Base-by-base conservation (phyloP, 345 rosid genomes). In the Pistacia atlantica region DNA sequence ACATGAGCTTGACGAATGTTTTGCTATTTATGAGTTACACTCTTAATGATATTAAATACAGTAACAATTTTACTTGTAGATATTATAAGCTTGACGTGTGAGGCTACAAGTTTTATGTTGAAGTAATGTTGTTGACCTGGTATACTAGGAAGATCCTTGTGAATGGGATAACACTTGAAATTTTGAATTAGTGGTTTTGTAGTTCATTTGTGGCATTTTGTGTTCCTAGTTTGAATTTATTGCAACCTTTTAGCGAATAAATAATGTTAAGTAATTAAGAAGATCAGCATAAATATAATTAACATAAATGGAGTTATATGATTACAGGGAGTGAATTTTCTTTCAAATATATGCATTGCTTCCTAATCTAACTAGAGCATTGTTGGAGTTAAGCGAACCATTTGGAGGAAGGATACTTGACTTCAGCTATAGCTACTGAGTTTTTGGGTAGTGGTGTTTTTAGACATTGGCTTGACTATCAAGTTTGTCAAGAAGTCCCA, bases 321-420 rank as follows among this genome's bases (percentile, higher is more conserved):
- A 54, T 54, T 54, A 13, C 18, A 54, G 0, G 57, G 4, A 54
- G 18, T 13, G 17, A 16, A 54, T 13, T 54, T 17, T 42, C 17
- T 14, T 14, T 16, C 72, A 66, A 49, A 49, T 68, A 10, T 54
- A 14, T 68, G 58, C n/a, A 68, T 25, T 68, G 42, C 38, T 68
- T 46, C 20, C 56, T 25, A 48, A 68, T 25, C 49, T 67, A 14
- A 68, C 58, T 49, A 12, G 38, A 68, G 20, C 42, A 49, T 49
- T 28, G 13, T 11, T 52, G 8, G 45, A 25, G 20, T 68, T 28
- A 20, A 42, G 0, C 20, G 55, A 13, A 22, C 48, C 16, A 33
- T 69, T 54, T 51, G 16, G 17, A 7, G 8, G 9, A 17, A 0
- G 48, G 73, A 25, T 52, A 31, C 73, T 31, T 33, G 73, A n/a